Percentiles rank a stretch among this genome's conserved stretches.
These are phyloP conservation scores for Alternaria rosae DNA, from an alignment of 2,329 filamentous ascomycete genomes.

Conservation along the genomic window DNA sequence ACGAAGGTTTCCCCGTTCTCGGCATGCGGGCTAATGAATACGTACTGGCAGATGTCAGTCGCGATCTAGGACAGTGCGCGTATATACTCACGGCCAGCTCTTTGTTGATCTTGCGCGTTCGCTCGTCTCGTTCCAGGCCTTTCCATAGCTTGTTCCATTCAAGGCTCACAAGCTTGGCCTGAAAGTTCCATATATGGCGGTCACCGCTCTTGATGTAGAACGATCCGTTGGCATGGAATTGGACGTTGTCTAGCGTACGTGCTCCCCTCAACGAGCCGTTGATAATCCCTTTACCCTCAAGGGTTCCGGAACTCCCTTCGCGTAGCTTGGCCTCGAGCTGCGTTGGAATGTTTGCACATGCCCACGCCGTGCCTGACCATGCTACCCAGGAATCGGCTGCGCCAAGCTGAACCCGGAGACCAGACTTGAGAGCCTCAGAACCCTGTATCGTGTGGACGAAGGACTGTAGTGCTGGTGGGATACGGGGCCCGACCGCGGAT, in stretches of 20 bases:
- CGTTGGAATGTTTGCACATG: conserved; percentile 21
- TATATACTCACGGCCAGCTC: conserved; percentile 30
- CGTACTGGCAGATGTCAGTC: conserved; percentile 27
- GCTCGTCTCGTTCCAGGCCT: not conserved
- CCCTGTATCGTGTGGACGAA: conserved; percentile 15
- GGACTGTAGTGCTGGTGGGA: conserved; percentile 12
- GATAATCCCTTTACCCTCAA: conserved; percentile 2
- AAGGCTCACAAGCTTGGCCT: conserved; percentile 5
- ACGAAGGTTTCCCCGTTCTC: conserved; percentile 29
- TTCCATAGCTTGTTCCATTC: conserved; percentile 33
- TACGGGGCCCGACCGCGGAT: conserved; percentile 17
- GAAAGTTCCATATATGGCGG: conserved; percentile 20
- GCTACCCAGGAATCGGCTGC: conserved; percentile 29
- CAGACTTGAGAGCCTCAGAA: not conserved
- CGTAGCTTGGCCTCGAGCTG: conserved; percentile 10
- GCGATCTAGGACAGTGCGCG: not conserved
- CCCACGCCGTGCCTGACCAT: conserved; percentile 31
- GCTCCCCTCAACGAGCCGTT: conserved; percentile 18
- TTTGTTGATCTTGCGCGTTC: conserved; percentile 3
- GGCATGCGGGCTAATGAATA: conserved; percentile 31
- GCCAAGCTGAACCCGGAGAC: conserved; percentile 38
- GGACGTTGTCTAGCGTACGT: conserved; percentile 11
- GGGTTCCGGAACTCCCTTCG: conserved; percentile 10
- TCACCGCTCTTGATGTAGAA: conserved; percentile 24
- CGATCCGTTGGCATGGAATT: conserved; percentile 33